phyloP scores from a whole-genome alignment of 129 eudicot genomes.

The Rutidosis leptorrhynchoides region DNA sequence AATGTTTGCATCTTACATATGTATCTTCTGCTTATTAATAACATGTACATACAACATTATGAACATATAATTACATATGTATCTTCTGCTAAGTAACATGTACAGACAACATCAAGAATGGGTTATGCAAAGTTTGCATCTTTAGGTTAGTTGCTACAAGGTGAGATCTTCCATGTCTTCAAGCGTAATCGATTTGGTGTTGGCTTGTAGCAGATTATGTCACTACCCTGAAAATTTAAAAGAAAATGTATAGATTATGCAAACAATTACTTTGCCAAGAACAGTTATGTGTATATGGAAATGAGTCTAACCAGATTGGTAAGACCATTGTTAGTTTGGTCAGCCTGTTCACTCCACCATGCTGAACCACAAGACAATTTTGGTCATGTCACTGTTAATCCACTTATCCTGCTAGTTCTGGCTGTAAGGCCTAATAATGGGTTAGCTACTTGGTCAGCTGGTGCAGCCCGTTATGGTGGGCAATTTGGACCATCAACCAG shows the following conservation, averaged over 20 bases:
- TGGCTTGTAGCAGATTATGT: constrained; percentile 8
- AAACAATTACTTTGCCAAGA: constrained; percentile 23
- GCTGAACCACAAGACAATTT: constrained; percentile 1
- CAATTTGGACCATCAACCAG: constrained; percentile 36
- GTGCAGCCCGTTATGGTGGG: neutral
- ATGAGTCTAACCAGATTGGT: constrained; percentile 3
- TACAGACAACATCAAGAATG: neutral
- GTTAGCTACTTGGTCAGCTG: neutral
- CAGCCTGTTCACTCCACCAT: neutral
- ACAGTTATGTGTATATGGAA: constrained; percentile 10
- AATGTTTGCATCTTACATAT: too few relatives aligned
- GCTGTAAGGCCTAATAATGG: neutral
- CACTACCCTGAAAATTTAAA: constrained; percentile 17
- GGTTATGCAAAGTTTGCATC: neutral
- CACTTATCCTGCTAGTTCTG: neutral
- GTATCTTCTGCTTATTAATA: too few relatives aligned
- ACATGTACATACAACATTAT: too few relatives aligned
- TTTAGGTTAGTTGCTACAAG: neutral
- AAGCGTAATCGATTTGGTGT: neutral
- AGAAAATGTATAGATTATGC: constrained; percentile 13
- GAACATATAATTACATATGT: too few relatives aligned
- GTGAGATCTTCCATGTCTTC: neutral
- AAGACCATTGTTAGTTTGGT: neutral
- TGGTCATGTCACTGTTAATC: neutral
- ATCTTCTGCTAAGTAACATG: too few relatives aligned